phyloP scores from a whole-genome alignment of 768 basidiomycete genomes.

The Lentinula boryana region DNA sequence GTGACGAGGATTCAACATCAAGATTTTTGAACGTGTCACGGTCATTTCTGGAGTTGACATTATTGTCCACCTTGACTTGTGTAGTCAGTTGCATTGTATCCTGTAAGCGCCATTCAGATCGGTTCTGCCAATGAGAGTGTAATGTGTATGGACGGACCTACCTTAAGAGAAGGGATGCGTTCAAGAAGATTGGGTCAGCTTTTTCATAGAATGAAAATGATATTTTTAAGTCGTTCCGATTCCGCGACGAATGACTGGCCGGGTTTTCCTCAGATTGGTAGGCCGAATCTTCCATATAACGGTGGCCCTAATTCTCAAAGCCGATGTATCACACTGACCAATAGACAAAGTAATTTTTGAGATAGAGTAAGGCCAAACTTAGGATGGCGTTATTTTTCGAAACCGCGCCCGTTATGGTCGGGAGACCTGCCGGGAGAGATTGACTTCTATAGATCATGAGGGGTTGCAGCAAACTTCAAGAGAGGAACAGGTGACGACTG shows the following conservation, averaged over 20 bases:
- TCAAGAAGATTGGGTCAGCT: not conserved
- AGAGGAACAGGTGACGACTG: not conserved
- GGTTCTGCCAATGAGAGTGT: not conserved
- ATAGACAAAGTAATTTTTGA: too few species aligned
- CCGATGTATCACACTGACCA: not conserved
- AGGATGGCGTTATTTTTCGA: not conserved
- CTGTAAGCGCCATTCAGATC: not conserved
- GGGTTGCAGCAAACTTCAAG: not conserved
- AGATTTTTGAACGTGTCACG: not conserved
- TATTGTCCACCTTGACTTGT: not conserved
- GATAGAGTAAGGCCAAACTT: not conserved
- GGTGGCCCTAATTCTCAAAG: not conserved
- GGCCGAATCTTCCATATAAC: not conserved
- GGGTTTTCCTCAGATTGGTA: not conserved
- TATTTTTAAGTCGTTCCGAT: not conserved
- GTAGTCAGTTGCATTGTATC: not conserved
- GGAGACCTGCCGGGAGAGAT: not conserved
- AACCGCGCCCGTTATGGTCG: not conserved
- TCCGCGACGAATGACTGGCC: not conserved
- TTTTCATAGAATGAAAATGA: not conserved
- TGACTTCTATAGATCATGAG: not conserved
- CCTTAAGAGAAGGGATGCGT: not conserved
- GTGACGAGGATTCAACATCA: not conserved
- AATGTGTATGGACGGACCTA: not conserved
- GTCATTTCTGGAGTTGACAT: not conserved